A percentile compares a stretch with the other conserved stretches of the same genome.
Conservation (phyloP, 1,284 basidiomycete species). For the Golubevia pallescens region DNA sequence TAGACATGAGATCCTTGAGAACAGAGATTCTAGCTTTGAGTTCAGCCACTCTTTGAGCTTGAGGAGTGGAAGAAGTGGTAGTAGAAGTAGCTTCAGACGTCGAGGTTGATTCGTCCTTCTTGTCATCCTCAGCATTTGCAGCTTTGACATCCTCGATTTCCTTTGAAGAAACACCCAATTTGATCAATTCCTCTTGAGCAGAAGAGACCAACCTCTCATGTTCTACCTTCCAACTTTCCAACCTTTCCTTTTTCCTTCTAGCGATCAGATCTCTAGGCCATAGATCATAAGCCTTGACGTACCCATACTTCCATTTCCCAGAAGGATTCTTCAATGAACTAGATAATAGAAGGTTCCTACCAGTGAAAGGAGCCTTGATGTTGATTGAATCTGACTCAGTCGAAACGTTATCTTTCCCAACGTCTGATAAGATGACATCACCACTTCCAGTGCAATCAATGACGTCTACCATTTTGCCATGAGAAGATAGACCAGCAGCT, state of each 20-base stretch:
- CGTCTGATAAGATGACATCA: constrained; percentile 38
- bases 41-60: constrained; percentile 44
- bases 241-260: constrained; percentile 52
- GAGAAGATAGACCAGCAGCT: constrained; percentile 54
- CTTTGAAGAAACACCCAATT: constrained; percentile 14
- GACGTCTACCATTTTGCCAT: constrained; percentile 63
- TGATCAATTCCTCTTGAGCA: constrained; percentile 42
- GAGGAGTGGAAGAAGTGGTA: constrained; percentile 9
- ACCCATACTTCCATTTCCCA: constrained; percentile 59
- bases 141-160: constrained; percentile 9
- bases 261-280: constrained; percentile 60
- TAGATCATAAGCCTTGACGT: constrained; percentile 62
- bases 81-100: constrained; percentile 3
- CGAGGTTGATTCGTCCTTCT: constrained; percentile 12
- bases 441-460: constrained; percentile 64
- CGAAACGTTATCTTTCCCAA: constrained; percentile 18
- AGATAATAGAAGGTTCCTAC: constrained; percentile 40
- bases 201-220: constrained; percentile 44
- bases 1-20: constrained; percentile 52
- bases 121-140: constrained; percentile 6
- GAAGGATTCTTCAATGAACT: constrained; percentile 51
- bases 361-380: constrained; percentile 54
- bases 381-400: constrained; percentile 21
- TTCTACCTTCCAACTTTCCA: constrained; percentile 53
- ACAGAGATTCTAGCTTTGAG: constrained; percentile 50